Evolutionary conservation across 1,139 yeast genomes (phyloP), one percentile per base, ranked within the genome.

Genomic region (Candida sp.): DNA sequence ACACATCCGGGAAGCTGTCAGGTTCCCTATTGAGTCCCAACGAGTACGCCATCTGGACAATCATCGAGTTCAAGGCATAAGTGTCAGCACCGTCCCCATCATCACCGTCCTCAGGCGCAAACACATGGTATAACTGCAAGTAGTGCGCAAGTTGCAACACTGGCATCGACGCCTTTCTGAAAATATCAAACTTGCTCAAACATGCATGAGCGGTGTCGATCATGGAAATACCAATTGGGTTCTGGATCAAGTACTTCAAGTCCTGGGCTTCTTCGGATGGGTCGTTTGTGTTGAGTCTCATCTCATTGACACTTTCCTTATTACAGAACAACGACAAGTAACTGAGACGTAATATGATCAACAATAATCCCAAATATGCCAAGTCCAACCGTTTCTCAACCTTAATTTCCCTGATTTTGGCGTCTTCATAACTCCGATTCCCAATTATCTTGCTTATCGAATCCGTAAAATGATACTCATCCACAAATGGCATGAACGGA

Each of bases 21-120:
- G 78, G 78, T 23, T 77, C 80, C 42, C 83, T 61, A 58, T 81
- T 72, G 33, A 80, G 60, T 0, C 86, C 85, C 45, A 81, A 60
- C 2, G 77, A 65, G 44, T 70, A 68, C 0, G 83, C 81, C 68
- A 73, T 74, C 52, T 77, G 75, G 7, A 70, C 60, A 23, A 81
- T 54, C 38, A 77, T 53, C 0, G 79, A 78, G 42, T 66, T 70
- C 55, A 67, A 66, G 1, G 72, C 66, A 45, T 66, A 68, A 0
- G 80, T 69, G 54, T 78, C 83, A 0, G 75, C 77, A 6, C 80
- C 78, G 55, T 76, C 80, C 1, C 75, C 70, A 5, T 74, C 78
- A 53, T 75, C 78, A 4, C 85, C 83, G 58, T 80, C 84, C 59
- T 81, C 85, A 2, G 84, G 84, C 0, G 84, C 74, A 56, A 68